Percentiles rank a stretch among this genome's conserved stretches.
These are phyloP conservation scores for Phialocephala sp. DNA, from an alignment of 2,329 filamentous ascomycete species.

Conservation along the genomic window DNA sequence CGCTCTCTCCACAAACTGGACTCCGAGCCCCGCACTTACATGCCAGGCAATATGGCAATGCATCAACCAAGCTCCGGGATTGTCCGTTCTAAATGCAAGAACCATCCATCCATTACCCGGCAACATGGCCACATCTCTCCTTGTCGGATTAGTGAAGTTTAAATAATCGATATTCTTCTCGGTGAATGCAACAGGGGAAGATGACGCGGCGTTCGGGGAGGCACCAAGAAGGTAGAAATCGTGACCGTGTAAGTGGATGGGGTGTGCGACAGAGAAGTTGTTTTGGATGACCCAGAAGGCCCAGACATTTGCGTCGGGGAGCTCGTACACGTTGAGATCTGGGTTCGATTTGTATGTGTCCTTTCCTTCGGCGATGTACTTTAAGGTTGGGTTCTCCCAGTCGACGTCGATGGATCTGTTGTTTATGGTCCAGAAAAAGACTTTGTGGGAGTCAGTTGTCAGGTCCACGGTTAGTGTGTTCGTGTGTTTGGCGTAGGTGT, in stretches of 20 bases:
- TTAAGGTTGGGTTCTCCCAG: constrained; percentile 50
- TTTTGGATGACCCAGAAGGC: constrained; percentile 25
- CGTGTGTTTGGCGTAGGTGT: constrained; percentile 4
- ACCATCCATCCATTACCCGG: constrained; percentile 51
- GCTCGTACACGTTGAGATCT: constrained; percentile 20
- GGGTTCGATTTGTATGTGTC: constrained; percentile 1
- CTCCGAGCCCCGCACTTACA: constrained; percentile 25
- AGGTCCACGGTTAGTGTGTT: constrained; percentile 11
- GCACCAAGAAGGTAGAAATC: constrained; percentile 53
- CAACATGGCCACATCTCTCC: constrained; percentile 56
- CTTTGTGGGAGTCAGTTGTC: constrained; percentile 13
- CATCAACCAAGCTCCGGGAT: constrained; percentile 56
- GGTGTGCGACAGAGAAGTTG: constrained; percentile 43
- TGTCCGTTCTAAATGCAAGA: constrained; percentile 56
- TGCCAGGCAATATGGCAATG: constrained; percentile 50
- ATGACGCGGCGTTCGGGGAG: constrained; percentile 49
- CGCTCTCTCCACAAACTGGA: constrained; percentile 31
- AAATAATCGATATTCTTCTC: constrained; percentile 42
- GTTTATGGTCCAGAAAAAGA: constrained; percentile 25
- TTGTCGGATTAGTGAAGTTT: constrained; percentile 51
- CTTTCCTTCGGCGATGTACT: constrained; percentile 38
- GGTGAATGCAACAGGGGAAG: constrained; percentile 3
- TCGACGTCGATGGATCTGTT: constrained; percentile 43
- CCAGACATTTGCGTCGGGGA: constrained; percentile 24
- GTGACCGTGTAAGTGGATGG: constrained; percentile 56